phyloP scores from a whole-genome alignment of 345 rosid genomes.

The Salix viminalis region DNA sequence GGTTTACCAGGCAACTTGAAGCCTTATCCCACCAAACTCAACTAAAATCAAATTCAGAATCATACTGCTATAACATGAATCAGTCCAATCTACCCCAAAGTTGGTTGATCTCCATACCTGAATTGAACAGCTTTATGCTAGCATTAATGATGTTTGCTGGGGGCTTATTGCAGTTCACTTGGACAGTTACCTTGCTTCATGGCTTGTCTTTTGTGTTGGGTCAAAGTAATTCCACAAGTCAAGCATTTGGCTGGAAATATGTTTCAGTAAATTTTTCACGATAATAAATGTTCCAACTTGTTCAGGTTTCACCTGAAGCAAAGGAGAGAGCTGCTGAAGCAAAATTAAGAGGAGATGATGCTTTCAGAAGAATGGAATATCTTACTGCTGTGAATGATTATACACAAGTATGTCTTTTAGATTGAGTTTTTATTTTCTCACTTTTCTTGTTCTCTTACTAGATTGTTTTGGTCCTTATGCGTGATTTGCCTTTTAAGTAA shows the following conservation, averaged over 20 bases:
- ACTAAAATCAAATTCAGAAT: not conserved
- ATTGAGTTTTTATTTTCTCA: not conserved
- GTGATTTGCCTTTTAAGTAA: not conserved
- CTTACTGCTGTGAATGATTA: slow-evolving; percentile 63
- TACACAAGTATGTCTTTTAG: slow-evolving; percentile 55
- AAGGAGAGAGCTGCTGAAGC: slow-evolving; percentile 83
- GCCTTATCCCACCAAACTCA: not conserved
- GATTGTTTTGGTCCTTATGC: not conserved
- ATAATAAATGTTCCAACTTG: not conserved
- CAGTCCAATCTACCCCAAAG: not conserved
- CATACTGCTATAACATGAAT: not conserved
- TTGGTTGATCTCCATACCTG: not conserved
- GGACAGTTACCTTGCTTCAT: not conserved
- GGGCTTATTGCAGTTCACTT: not conserved
- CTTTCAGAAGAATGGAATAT: slow-evolving; percentile 58
- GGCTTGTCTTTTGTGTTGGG: not conserved
- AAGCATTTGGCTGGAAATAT: not conserved
- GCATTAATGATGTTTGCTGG: not conserved
- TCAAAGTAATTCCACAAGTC: not conserved
- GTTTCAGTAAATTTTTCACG: not conserved
- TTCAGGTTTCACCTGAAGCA: slow-evolving; percentile 72
- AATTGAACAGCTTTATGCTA: not conserved
- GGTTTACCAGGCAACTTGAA: not conserved
- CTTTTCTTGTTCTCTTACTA: not conserved
- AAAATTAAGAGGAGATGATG: slow-evolving; percentile 86